Evolutionary conservation across 2,329 filamentous ascomycete genomes (phyloP).

Genomic region (Colletotrichum abscissum): DNA sequence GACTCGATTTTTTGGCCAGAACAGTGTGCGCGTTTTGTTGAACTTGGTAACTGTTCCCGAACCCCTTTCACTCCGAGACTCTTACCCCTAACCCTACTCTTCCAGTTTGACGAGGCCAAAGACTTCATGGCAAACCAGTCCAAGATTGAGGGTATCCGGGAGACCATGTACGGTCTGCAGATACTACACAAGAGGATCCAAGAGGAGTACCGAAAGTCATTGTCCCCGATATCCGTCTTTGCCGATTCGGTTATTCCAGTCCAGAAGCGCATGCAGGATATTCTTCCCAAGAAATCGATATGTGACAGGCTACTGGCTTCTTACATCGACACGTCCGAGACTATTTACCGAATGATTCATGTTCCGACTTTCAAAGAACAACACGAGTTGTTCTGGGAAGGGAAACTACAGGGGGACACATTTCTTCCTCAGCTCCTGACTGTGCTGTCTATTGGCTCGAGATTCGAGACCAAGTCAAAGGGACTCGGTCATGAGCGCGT

Average conservation of each 20-base stretch:
- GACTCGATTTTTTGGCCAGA: slow-evolving; percentile 65
- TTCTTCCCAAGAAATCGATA: slow-evolving; percentile 60
- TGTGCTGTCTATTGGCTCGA: slow-evolving; percentile 64
- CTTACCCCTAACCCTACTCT: slow-evolving; percentile 31
- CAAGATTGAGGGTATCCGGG: slow-evolving; percentile 52
- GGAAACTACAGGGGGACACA: slow-evolving; percentile 56
- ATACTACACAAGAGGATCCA: slow-evolving; percentile 60
- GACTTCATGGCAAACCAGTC: slow-evolving; percentile 58
- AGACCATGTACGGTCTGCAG: slow-evolving; percentile 57
- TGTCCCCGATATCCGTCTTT: slow-evolving; percentile 65
- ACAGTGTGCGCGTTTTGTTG: slow-evolving; percentile 62
- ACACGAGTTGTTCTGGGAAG: slow-evolving; percentile 64
- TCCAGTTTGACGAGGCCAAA: slow-evolving; percentile 65
- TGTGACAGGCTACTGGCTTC: slow-evolving; percentile 63
- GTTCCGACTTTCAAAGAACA: slow-evolving; percentile 62
- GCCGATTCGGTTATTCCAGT: slow-evolving; percentile 70
- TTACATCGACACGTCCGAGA: slow-evolving; percentile 63
- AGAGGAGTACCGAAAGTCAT: slow-evolving; percentile 57
- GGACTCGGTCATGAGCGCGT: slow-evolving; percentile 62
- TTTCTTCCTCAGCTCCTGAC: slow-evolving; percentile 66
- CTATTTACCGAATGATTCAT: slow-evolving; percentile 65
- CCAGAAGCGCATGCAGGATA: slow-evolving; percentile 67
- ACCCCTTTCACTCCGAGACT: background rate
- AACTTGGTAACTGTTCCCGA: slow-evolving; percentile 58
- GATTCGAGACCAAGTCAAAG: slow-evolving; percentile 62